phyloP scores from a whole-genome alignment of 371 early-diverging fungal species.

The Globomyces sp. region DNA sequence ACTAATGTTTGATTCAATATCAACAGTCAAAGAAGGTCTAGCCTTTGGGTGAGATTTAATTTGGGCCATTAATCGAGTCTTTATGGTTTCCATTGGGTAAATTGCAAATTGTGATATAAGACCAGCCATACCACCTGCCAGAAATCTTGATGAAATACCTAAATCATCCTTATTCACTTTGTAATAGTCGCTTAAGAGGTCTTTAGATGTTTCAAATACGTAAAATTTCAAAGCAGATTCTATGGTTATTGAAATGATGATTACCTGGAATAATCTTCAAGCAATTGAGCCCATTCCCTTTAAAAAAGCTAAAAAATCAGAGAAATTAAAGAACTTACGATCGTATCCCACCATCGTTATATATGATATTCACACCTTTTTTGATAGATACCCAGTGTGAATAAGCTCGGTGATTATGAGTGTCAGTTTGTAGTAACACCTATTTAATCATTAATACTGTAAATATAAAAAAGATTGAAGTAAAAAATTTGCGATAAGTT shows the following conservation, averaged over 20 bases:
- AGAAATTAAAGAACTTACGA: constrained; percentile 33
- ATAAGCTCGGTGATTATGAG: constrained; percentile 14
- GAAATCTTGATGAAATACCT: constrained; percentile 74
- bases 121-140: constrained; percentile 80
- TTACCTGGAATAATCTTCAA: constrained; percentile 77
- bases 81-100: constrained; percentile 83
- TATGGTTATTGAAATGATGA: no score
- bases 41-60: constrained; percentile 14
- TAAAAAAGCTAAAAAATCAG: constrained; percentile 54
- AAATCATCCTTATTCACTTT: constrained; percentile 60
- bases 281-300: constrained; percentile 92
- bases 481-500: background rate
- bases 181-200: constrained; percentile 50
- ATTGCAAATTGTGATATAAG: constrained; percentile 86
- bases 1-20: constrained; percentile 16
- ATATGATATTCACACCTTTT: constrained; percentile 49
- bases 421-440: constrained; percentile 73
- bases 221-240: constrained; percentile 91
- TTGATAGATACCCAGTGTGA: background rate
- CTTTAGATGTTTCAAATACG: constrained; percentile 69
- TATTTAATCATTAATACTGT: background rate
- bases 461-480: no score
- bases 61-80: constrained; percentile 74
- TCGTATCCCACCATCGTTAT: constrained; percentile 80
- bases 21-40: no score